A percentile compares a stretch with the other conserved stretches of the same genome.
Evolutionary conservation across 202 grass and related monocot species (phyloP).

Genomic region (Carex sylvatica): DNA sequence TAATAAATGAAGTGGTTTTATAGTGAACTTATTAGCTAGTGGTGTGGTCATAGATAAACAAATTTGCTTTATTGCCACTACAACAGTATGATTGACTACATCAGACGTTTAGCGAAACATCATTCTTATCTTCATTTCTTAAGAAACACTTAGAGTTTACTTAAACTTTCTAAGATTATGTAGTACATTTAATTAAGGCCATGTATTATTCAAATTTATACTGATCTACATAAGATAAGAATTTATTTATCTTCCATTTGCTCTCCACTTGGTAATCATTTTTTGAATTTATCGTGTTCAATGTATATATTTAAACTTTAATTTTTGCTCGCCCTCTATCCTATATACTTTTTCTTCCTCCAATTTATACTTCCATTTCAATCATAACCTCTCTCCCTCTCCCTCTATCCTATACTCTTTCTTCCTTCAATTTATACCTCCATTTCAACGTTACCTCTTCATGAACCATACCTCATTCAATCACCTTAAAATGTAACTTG

Average conservation of each 20-base stretch:
- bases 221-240: background rate
- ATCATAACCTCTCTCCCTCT: background rate
- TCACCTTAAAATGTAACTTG: background rate
- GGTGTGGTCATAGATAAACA: too few species aligned
- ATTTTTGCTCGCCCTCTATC: too few species aligned
- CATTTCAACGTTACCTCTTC: background rate
- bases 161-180: background rate
- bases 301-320: too few species aligned
- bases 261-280: too few species aligned
- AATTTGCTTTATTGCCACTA: too few species aligned
- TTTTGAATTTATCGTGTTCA: too few species aligned
- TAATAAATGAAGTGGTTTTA: too few species aligned
- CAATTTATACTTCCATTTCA: background rate
- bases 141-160: background rate
- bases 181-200: background rate
- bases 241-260: too few species aligned
- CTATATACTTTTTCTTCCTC: background rate
- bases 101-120: background rate
- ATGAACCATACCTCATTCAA: background rate
- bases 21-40: too few species aligned
- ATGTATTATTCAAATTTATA: background rate
- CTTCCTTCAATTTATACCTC: background rate
- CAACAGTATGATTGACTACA: background rate
- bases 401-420: too few species aligned
- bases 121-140: background rate